These are phyloP conservation scores for Podospora sp. DNA, from an alignment of 495 filamentous ascomycete genomes.

Conservation along the genomic window DNA sequence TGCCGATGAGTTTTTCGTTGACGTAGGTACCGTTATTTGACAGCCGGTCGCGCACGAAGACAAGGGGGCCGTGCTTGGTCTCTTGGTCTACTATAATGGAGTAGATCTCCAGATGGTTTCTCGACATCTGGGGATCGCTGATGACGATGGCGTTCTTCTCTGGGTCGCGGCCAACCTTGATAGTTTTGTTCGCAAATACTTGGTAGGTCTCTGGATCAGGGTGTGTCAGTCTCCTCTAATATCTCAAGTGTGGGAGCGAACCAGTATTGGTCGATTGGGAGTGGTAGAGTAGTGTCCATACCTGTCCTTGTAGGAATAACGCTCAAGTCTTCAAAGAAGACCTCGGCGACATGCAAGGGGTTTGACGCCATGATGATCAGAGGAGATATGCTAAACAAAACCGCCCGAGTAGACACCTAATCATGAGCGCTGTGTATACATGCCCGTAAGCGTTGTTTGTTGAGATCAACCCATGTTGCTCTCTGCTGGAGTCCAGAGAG, in stretches of 20 bases:
- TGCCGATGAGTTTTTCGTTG: slow-evolving; percentile 51
- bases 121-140: slow-evolving; percentile 52
- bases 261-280: neutral
- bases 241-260: neutral
- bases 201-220: slow-evolving; percentile 19
- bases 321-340: slow-evolving; percentile 25
- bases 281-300: slow-evolving; percentile 1
- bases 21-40: slow-evolving; percentile 61
- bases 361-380: neutral
- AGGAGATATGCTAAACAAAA: neutral
- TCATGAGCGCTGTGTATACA: neutral
- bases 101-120: slow-evolving; percentile 64
- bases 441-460: too few species aligned
- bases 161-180: slow-evolving; percentile 42
- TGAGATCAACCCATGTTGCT: too few species aligned
- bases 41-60: slow-evolving; percentile 62
- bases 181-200: slow-evolving; percentile 33
- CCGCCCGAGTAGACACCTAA: neutral
- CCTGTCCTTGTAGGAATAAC: slow-evolving; percentile 16
- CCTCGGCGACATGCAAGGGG: slow-evolving; percentile 11
- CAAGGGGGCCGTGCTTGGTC: slow-evolving; percentile 47
- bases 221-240: neutral
- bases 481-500: slow-evolving; percentile 1
- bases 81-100: slow-evolving; percentile 53
- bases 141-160: slow-evolving; percentile 46